A percentile compares a stretch with the other conserved stretches of the same genome.
These are phyloP conservation scores for Amoebophrya sp. DNA, from an alignment of 169 alveolate species.

Conservation along the genomic window DNA sequence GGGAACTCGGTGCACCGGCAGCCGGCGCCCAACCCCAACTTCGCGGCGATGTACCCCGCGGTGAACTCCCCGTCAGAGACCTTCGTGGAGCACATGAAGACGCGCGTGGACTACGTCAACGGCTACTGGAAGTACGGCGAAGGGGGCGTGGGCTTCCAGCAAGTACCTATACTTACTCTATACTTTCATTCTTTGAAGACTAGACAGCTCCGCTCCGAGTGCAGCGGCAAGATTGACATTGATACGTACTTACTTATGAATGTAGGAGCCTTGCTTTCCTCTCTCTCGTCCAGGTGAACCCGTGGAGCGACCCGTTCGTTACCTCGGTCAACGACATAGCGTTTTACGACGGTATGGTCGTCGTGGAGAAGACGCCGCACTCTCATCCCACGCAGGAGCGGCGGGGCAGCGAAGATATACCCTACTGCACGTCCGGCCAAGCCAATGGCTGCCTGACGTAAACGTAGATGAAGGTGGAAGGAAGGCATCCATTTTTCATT, in stretches of 20 bases:
- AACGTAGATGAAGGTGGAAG: too few species aligned
- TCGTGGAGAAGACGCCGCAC: not conserved
- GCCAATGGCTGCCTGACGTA: not conserved
- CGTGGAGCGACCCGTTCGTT: not conserved
- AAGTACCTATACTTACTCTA: too few species aligned
- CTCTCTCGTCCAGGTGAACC: not conserved
- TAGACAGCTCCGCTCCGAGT: too few species aligned
- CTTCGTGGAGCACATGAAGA: not conserved
- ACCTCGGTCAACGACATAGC: not conserved
- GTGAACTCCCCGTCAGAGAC: not conserved
- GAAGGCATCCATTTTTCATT: too few species aligned
- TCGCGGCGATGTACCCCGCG: not conserved
- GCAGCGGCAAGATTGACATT: too few species aligned
- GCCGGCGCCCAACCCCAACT: not conserved
- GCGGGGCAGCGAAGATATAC: not conserved
- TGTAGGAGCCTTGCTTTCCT: too few species aligned
- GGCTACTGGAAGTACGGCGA: not conserved
- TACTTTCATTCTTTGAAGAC: too few species aligned
- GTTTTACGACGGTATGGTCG: not conserved
- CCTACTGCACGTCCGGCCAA: not conserved
- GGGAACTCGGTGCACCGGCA: not conserved
- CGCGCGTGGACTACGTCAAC: not conserved
- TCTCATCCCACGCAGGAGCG: not conserved
- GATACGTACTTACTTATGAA: too few species aligned
- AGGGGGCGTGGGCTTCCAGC: too few species aligned